Conservation (phyloP, 257 asterid genomes). For the Solanum sitiens region DNA sequence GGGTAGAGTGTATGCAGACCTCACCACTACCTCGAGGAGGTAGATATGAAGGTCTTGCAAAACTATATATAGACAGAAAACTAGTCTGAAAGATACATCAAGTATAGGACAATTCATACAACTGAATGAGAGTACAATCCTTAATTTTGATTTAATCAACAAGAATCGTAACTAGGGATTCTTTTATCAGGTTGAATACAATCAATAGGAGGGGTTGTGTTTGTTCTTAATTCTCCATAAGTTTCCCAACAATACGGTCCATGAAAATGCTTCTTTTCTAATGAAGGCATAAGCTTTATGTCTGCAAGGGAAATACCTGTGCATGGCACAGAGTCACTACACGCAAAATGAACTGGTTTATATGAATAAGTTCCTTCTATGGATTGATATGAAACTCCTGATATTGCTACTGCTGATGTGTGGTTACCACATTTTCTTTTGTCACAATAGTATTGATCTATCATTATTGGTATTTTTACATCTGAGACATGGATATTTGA, state of each 20-base stretch:
- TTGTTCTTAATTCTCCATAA: slow-evolving; percentile 21
- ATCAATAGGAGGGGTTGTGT: slow-evolving; percentile 21
- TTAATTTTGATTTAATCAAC: not conserved
- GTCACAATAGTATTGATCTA: slow-evolving; percentile 40
- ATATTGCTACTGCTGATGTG: slow-evolving; percentile 31
- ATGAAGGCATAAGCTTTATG: slow-evolving; percentile 9
- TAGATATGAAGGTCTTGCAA: not conserved
- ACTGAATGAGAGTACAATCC: not conserved
- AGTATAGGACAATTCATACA: not conserved
- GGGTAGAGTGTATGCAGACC: not conserved
- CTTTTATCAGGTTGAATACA: slow-evolving; percentile 6
- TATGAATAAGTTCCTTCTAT: slow-evolving; percentile 33
- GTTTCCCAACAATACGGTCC: slow-evolving; percentile 35
- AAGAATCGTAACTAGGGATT: not conserved
- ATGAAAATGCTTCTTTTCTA: not conserved
- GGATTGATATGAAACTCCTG: slow-evolving; percentile 23
- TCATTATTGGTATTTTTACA: slow-evolving; percentile 30
- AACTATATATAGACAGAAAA: not conserved
- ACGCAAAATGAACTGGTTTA: slow-evolving; percentile 20
- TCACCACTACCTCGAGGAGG: not conserved
- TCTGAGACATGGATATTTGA: slow-evolving; percentile 24
- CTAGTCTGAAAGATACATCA: not conserved
- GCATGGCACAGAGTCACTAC: slow-evolving; percentile 35
- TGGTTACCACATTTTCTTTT: slow-evolving; percentile 23
- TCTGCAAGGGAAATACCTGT: slow-evolving; percentile 18